A percentile compares a stretch with the other conserved stretches of the same genome.
phyloP scores from a whole-genome alignment of 2,329 filamentous ascomycete species.

The Paramyrothecium roridum region DNA sequence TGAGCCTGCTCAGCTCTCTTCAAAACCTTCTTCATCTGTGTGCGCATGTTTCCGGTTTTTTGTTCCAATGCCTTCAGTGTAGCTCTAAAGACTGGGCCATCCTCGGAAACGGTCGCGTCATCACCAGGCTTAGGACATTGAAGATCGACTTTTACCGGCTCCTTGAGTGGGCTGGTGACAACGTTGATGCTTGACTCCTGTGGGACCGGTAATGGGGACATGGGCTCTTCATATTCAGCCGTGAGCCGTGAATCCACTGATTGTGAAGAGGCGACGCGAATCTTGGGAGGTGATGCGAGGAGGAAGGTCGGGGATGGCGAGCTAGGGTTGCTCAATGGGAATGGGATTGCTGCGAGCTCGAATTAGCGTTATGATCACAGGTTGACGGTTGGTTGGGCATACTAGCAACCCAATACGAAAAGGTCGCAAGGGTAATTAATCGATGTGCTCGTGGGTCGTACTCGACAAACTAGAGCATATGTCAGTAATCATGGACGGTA shows the following conservation, averaged over 20 bases:
- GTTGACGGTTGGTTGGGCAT: conserved; percentile 23
- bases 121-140: conserved; percentile 80
- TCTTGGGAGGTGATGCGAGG: conserved; percentile 68
- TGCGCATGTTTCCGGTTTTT: conserved; percentile 91
- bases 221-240: conserved; percentile 61
- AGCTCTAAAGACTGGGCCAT: conserved; percentile 91
- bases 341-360: conserved; percentile 35
- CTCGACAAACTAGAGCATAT: conserved; percentile 71
- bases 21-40: conserved; percentile 92
- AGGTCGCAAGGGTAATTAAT: conserved; percentile 82
- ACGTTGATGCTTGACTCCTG: conserved; percentile 31
- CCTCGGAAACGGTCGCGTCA: conserved; percentile 80
- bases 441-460: conserved; percentile 92
- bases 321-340: conserved; percentile 53
- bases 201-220: conserved; percentile 44
- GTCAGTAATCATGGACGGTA: conserved; percentile 17
- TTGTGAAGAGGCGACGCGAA: conserved; percentile 81
- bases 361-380: conserved; percentile 9
- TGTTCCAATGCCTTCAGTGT: conserved; percentile 96
- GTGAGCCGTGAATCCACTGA: conserved; percentile 82
- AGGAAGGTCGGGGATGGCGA: conserved; percentile 72
- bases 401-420: conserved; percentile 94
- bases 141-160: conserved; percentile 80
- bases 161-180: conserved; percentile 26
- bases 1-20: conserved; percentile 91